Base-by-base conservation (phyloP, 164 flowering plant genomes). In the Nelumbo lutea region DNA sequence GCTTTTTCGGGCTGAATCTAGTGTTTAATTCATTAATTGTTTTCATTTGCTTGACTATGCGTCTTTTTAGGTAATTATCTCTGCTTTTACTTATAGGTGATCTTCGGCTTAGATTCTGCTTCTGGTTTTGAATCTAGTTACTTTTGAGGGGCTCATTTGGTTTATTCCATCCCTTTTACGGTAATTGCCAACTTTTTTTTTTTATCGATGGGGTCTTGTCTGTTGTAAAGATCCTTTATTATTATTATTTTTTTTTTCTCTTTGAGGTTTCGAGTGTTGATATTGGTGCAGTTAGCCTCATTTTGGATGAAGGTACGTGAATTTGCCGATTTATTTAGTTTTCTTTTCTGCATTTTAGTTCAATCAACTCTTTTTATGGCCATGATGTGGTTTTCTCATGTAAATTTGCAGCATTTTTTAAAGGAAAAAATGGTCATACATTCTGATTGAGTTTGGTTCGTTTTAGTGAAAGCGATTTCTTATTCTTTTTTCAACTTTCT, bases 101-200 rank as follows among this genome's bases (percentile, higher is more conserved):
- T 13, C 70, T 61, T 70, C 44, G 64, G 11, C 57, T 39, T 63
- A 57, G 61, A 56, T 56, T 64, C 41, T 70, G 39, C 40, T n/a
- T 42, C 57, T 50, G 42, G 39, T 38, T 62, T 44, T 57, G 68
- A 62, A 55, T 73, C 61, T 62, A 3, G 42, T 38, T 61, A 48
- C 7, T 59, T 59, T 6, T 27, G 60, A 5, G 38, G 60, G 27
- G 4, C 3, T 58, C 4, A 59, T 39, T 9, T 9, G 38, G 43
- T 1, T 59, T 38, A 58, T 59, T 1, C 1, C 7, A 1, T 40
- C 8, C 6, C 15, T 58, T 11, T 1, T 40, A 50, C 11, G 8
- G 8, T 13, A 50, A 50, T 9, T 50, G 1, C 27, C 0, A 27
- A 27, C 27, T 27, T 27, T 27, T n/a, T n/a, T 6, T 50, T 9